Conservation (phyloP, 208 protist genomes). For the Crithidia mellificae region DNA sequence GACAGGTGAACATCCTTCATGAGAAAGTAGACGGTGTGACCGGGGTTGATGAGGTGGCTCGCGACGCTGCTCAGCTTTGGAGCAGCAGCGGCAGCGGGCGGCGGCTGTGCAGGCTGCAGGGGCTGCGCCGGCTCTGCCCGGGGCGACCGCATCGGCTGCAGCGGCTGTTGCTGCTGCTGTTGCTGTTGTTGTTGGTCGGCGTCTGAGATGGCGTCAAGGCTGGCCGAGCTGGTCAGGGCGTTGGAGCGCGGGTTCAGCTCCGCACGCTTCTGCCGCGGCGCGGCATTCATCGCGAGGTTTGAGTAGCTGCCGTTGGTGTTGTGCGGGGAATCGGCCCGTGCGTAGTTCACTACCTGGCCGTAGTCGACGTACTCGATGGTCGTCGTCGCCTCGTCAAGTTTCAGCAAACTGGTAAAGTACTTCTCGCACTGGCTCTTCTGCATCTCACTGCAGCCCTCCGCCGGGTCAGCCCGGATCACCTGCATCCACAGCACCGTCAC, state of each 20-base stretch:
- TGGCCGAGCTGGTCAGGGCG: constrained; percentile 24
- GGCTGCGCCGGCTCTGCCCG: constrained; percentile 16
- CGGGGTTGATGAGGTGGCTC: constrained; percentile 19
- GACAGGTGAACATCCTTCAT: constrained; percentile 66
- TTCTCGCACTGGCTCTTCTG: constrained; percentile 59
- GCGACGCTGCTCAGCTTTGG: constrained; percentile 22
- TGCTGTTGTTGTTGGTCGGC: constrained; percentile 13
- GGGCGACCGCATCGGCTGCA: constrained; percentile 17
- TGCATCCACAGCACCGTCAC: constrained; percentile 89
- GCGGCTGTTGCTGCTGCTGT: constrained; percentile 18
- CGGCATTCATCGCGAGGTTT: not conserved
- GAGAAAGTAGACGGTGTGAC: constrained; percentile 63
- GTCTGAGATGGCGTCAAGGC: constrained; percentile 22
- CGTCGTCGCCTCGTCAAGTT: constrained; percentile 84
- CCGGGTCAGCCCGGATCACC: constrained; percentile 62
- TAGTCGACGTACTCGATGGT: constrained; percentile 84
- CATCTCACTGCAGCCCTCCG: constrained; percentile 61
- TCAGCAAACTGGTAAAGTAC: constrained; percentile 71
- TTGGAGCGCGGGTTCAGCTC: constrained; percentile 10
- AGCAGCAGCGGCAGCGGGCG: constrained; percentile 6
- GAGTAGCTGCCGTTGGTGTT: not conserved
- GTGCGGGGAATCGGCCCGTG: constrained; percentile 8
- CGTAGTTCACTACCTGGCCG: constrained; percentile 41
- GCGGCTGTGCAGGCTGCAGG: constrained; percentile 13
- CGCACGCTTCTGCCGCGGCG: constrained; percentile 31